phyloP scores from a whole-genome alignment of 2,329 filamentous ascomycete species.

The Fusarium nygamai region DNA sequence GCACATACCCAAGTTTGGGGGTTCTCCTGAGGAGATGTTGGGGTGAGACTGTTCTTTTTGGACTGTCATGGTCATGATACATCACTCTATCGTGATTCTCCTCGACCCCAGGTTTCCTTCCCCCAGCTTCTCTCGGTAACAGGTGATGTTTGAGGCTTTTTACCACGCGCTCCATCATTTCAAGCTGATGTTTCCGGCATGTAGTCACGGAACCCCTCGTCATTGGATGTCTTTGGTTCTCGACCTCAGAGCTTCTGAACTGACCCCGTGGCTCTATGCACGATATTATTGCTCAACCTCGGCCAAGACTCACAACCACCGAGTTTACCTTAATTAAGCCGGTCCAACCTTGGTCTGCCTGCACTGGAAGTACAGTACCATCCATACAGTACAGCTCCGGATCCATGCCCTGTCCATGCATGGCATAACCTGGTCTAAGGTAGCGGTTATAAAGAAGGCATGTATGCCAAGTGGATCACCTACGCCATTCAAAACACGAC shows the following conservation, averaged over 20 bases:
- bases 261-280: conserved; percentile 30
- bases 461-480: conserved; percentile 21
- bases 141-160: conserved; percentile 19
- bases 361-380: neutral
- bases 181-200: conserved; percentile 7
- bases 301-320: neutral
- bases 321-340: neutral
- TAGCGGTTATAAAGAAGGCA: conserved; percentile 25
- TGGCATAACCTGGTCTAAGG: conserved; percentile 13
- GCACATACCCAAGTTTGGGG: conserved; percentile 1
- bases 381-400: conserved; percentile 14
- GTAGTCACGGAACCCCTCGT: neutral
- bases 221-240: conserved; percentile 14
- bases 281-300: conserved; percentile 34
- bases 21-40: conserved; percentile 3
- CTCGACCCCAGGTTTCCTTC: conserved; percentile 20
- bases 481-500: conserved; percentile 28
- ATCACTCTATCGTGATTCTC: conserved; percentile 25
- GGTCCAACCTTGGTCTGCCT: neutral
- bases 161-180: neutral
- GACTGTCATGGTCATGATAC: neutral
- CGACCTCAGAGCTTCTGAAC: conserved; percentile 13
- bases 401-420: conserved; percentile 22
- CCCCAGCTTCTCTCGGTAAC: neutral
- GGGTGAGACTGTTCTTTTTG: neutral